These are phyloP conservation scores for Rosa lucieae DNA, from an alignment of 306 rosid genomes.

Conservation along the genomic window DNA sequence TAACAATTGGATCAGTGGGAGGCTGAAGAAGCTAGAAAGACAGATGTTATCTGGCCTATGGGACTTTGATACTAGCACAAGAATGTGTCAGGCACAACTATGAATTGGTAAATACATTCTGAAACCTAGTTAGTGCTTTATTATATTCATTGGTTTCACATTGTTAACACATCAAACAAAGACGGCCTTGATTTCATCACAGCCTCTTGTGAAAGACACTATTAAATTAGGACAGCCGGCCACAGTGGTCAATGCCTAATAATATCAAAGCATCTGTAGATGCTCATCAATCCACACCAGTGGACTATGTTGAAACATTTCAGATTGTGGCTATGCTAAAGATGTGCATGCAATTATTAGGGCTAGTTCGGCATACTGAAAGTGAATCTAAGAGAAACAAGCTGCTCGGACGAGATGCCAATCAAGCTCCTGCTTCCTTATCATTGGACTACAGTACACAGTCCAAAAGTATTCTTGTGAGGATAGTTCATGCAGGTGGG, in stretches of 20 bases:
- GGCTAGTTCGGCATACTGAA: slow-evolving; percentile 28
- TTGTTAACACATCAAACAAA: slow-evolving; percentile 34
- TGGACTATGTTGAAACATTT: slow-evolving; percentile 37
- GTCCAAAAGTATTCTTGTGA: slow-evolving; percentile 50
- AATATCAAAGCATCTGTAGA: slow-evolving; percentile 17
- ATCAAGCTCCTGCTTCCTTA: slow-evolving; percentile 5
- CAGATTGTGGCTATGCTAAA: slow-evolving; percentile 50
- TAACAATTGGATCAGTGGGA: slow-evolving; percentile 90
- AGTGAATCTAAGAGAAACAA: slow-evolving; percentile 15
- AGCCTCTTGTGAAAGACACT: slow-evolving; percentile 19
- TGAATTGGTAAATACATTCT: slow-evolving; percentile 31
- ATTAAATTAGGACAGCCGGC: slow-evolving; percentile 45
- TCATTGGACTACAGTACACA: slow-evolving; percentile 25
- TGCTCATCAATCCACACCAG: slow-evolving; percentile 20
- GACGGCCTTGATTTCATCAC: slow-evolving; percentile 45
- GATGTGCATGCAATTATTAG: slow-evolving; percentile 35
- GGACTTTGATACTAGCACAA: slow-evolving; percentile 76
- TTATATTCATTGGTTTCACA: slow-evolving; percentile 26
- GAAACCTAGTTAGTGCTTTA: slow-evolving; percentile 36
- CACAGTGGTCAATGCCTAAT: slow-evolving; percentile 17
- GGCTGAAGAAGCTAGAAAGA: slow-evolving; percentile 85
- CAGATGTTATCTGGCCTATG: slow-evolving; percentile 81
- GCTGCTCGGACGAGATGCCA: slow-evolving; percentile 2
- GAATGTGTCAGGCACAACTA: slow-evolving; percentile 59
- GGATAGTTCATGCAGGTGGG: slow-evolving; percentile 64